A percentile compares a stretch with the other conserved stretches of the same genome.
Conservation (phyloP, 306 rosid species). For the Canavalia ensiformis region DNA sequence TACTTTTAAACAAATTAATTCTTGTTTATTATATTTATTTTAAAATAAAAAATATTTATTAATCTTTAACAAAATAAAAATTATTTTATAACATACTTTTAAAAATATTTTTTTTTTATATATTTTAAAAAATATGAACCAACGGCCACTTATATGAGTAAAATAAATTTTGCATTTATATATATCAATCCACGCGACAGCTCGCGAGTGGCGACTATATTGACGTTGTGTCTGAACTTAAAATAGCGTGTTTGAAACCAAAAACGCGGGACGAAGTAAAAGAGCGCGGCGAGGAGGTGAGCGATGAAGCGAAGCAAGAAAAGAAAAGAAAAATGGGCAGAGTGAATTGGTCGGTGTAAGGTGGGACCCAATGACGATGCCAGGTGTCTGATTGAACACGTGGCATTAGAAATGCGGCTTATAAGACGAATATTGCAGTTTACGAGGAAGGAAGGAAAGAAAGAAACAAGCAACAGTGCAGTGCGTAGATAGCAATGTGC, state of each 20-base stretch:
- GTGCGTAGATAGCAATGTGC: neutral
- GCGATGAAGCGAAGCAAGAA: neutral
- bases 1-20: too few species aligned
- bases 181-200: neutral
- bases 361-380: constrained; percentile 46
- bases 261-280: neutral
- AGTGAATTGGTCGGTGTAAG: constrained; percentile 60
- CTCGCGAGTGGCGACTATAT: neutral
- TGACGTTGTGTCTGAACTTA: neutral
- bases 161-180: too few species aligned
- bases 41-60: too few species aligned
- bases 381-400: constrained; percentile 48
- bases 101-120: too few species aligned
- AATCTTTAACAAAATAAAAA: too few species aligned
- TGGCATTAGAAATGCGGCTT: constrained; percentile 61
- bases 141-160: too few species aligned
- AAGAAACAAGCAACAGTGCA: constrained; percentile 5
- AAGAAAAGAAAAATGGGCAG: constrained; percentile 12
- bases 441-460: constrained; percentile 58
- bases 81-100: too few species aligned
- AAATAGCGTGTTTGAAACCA: neutral
- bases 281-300: constrained; percentile 1
- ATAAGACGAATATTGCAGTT: constrained; percentile 62
- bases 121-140: too few species aligned
- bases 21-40: too few species aligned